A percentile compares a stretch with the other conserved stretches of the same genome.
Conservation (phyloP, 208 protist genomes). For the Crithidia mellificae region DNA sequence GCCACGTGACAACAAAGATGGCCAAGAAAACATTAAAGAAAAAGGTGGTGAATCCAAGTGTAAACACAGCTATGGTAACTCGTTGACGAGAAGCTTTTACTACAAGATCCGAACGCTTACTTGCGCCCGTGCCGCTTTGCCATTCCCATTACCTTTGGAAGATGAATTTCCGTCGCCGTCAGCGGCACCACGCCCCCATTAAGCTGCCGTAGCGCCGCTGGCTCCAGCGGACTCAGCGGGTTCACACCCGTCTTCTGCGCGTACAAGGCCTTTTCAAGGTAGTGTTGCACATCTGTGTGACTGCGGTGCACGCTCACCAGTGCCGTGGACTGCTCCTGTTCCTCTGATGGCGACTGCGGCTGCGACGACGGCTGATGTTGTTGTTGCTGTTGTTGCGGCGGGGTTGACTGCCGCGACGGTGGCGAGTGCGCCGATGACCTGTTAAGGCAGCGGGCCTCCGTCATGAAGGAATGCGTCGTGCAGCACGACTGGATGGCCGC, state of each 20-base stretch:
- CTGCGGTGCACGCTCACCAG: not conserved
- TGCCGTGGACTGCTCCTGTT: not conserved
- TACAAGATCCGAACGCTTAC: no score
- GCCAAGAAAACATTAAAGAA: no score
- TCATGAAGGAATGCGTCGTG: conserved; percentile 5
- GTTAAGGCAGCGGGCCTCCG: conserved; percentile 8
- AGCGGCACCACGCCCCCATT: not conserved
- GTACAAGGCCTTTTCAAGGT: not conserved
- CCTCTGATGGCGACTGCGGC: no score
- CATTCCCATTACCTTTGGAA: conserved; percentile 4
- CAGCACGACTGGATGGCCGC: conserved; percentile 5
- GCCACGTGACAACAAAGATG: no score
- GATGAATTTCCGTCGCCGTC: conserved; percentile 20
- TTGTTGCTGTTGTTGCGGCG: not conserved
- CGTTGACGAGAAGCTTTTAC: no score
- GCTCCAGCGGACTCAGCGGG: not conserved
- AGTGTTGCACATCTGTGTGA: not conserved
- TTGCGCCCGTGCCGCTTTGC: not conserved
- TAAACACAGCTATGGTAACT: no score
- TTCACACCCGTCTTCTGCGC: not conserved
- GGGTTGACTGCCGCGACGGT: not conserved
- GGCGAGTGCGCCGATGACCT: not conserved
- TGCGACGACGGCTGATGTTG: not conserved
- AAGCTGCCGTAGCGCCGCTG: not conserved
- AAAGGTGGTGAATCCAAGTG: no score